These are phyloP conservation scores for Metahyphopichia silvanorum DNA, from an alignment of 805 yeast genomes.

Conservation along the genomic window DNA sequence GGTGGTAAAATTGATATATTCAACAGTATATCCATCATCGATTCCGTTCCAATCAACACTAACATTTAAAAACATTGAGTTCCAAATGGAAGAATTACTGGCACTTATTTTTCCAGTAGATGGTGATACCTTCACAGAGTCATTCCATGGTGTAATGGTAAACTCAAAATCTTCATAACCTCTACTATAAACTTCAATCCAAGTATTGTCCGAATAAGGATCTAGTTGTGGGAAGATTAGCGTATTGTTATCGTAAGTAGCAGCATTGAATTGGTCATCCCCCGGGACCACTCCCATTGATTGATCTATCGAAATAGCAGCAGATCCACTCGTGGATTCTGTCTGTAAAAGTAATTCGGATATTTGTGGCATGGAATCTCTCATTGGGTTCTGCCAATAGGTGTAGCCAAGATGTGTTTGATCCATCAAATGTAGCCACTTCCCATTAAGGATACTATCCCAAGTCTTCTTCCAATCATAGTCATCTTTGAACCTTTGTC, in stretches of 20 bases:
- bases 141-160: conserved; percentile 8
- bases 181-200: conserved; percentile 12
- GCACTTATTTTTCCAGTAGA: conserved; percentile 9
- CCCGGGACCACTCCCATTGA: conserved; percentile 14
- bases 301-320: conserved; percentile 10
- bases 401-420: conserved; percentile 14
- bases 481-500: conserved; percentile 10
- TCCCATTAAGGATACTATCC: conserved; percentile 11
- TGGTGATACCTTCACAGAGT: conserved; percentile 8
- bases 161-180: conserved; percentile 14
- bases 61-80: conserved; percentile 10
- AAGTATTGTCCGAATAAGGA: conserved; percentile 10
- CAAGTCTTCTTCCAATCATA: conserved; percentile 9
- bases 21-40: conserved; percentile 9
- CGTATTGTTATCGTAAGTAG: conserved; percentile 12
- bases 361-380: conserved; percentile 11
- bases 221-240: conserved; percentile 10
- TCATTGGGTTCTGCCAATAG: conserved; percentile 16
- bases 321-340: conserved; percentile 8
- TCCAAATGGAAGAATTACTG: conserved; percentile 11
- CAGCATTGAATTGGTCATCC: conserved; percentile 11
- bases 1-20: conserved; percentile 9
- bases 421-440: conserved; percentile 16
- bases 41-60: conserved; percentile 13
- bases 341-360: conserved; percentile 5